Evolutionary conservation across 2,329 filamentous ascomycete genomes (phyloP), one percentile per base, ranked within the genome.

Genomic region (Calonectria honghensis): DNA sequence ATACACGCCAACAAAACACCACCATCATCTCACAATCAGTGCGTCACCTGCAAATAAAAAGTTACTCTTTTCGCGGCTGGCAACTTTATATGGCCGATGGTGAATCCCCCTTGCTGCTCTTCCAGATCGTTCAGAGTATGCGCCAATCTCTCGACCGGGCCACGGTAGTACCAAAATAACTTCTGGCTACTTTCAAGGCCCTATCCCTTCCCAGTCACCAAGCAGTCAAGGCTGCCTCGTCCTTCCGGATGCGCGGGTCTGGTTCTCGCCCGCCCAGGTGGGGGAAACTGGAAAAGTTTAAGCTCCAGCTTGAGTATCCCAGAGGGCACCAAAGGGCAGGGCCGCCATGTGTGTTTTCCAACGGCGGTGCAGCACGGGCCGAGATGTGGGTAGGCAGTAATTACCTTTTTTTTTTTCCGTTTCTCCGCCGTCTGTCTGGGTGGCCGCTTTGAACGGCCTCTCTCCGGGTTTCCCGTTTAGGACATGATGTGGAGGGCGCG

Each of bases 331-430:
- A 24, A 31, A 48, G 51, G 54, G 54, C 75, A 73, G 59, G 66
- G 63, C 73, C 35, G 72, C 76, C 76, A 77, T 77, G 74, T 77
- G 74, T 70, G 45, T 69, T 71, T 74, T 45, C n/a, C 68, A 73
- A 78, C 79, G 79, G 77, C 79, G 73, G 68, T 80, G 79, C 79
- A 80, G 76, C 77, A 48, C 45, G 76, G 77, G 63, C 73, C 77
- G 72, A 29, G 41, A 29, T 52, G 69, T 73, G 57, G 61, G 77
- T 31, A 10, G 11, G 13, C 35, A 24, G 20, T 14, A 10, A 16
- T 14, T 39, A 39, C 37, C 35, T 16, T 16, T 37, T 20, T 18
- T 31, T 11, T 52, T 27, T 66, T 32, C 69, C 72, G 54, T 59
- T 39, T 41, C 57, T 66, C 29, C 48, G 35, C 24, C 31, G 41